Evolutionary conservation across 2,329 filamentous ascomycete genomes (phyloP).

Genomic region (Neonectria coccinea): DNA sequence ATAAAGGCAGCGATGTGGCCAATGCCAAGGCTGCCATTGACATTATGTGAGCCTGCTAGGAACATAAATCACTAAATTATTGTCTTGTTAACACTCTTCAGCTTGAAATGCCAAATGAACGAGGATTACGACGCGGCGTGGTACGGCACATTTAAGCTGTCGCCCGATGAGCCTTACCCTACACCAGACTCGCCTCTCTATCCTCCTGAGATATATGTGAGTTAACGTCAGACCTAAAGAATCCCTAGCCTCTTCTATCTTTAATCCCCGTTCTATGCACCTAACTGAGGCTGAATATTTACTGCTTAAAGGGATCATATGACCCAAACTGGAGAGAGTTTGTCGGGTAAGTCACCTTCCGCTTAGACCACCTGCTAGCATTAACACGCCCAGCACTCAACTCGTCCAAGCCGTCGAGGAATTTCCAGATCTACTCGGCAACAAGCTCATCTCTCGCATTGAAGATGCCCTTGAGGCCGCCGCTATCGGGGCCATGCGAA

Average conservation of each 20-base stretch:
- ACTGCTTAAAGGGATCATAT: constrained; percentile 16
- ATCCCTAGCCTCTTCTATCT: background rate
- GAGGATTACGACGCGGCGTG: constrained; percentile 53
- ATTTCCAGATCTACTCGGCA: constrained; percentile 48
- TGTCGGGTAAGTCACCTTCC: constrained; percentile 42
- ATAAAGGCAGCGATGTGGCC: constrained; percentile 50
- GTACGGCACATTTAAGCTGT: constrained; percentile 56
- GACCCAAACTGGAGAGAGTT: constrained; percentile 55
- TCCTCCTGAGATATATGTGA: constrained; percentile 33
- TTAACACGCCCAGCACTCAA: constrained; percentile 41
- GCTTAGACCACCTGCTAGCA: background rate
- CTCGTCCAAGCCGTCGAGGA: constrained; percentile 53
- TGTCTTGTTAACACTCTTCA: background rate
- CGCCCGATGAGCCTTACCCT: constrained; percentile 55
- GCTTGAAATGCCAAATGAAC: constrained; percentile 51
- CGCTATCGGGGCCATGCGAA: constrained; percentile 54
- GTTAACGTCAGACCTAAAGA: background rate
- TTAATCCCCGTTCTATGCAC: background rate
- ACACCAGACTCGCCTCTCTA: constrained; percentile 50
- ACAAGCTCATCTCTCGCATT: constrained; percentile 49
- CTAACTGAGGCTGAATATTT: background rate
- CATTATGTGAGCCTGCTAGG: constrained; percentile 45
- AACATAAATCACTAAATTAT: background rate
- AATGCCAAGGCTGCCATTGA: constrained; percentile 51
- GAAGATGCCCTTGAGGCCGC: constrained; percentile 52